Evolutionary conservation across 2,329 filamentous ascomycete genomes (phyloP).

Genomic region (Parafenestella ontariensis): DNA sequence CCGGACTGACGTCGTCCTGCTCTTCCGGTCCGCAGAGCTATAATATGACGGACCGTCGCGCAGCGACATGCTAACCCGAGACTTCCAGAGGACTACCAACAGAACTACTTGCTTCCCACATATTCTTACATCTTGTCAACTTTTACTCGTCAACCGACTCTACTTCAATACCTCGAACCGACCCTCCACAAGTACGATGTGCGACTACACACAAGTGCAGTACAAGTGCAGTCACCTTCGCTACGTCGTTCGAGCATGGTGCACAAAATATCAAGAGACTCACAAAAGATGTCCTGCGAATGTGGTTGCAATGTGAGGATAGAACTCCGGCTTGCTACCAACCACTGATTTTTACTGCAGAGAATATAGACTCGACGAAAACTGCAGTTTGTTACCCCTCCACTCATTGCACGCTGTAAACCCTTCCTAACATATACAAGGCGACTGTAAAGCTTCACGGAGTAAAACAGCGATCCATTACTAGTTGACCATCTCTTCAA

Average conservation of each 20-base stretch:
- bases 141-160: constrained; percentile 8
- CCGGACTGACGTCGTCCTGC: constrained; percentile 22
- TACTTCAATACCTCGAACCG: constrained; percentile 5
- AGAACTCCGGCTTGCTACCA: background rate
- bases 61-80: constrained; percentile 22
- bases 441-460: constrained; percentile 41
- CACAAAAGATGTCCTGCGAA: constrained; percentile 64
- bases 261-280: constrained; percentile 60
- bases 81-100: constrained; percentile 11
- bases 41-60: constrained; percentile 25
- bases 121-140: constrained; percentile 4
- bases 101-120: constrained; percentile 6
- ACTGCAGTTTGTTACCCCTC: constrained; percentile 50
- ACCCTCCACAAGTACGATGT: constrained; percentile 53
- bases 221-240: constrained; percentile 64
- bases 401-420: background rate
- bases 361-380: constrained; percentile 58
- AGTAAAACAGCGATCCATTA: constrained; percentile 22
- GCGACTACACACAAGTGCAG: constrained; percentile 66
- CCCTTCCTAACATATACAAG: constrained; percentile 29
- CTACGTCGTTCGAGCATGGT: constrained; percentile 64
- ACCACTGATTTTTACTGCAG: constrained; percentile 31
- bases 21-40: constrained; percentile 16
- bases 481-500: constrained; percentile 1
- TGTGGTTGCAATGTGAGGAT: constrained; percentile 58